These are phyloP conservation scores for Mycena vitilis DNA, from an alignment of 768 basidiomycete genomes.

Conservation along the genomic window DNA sequence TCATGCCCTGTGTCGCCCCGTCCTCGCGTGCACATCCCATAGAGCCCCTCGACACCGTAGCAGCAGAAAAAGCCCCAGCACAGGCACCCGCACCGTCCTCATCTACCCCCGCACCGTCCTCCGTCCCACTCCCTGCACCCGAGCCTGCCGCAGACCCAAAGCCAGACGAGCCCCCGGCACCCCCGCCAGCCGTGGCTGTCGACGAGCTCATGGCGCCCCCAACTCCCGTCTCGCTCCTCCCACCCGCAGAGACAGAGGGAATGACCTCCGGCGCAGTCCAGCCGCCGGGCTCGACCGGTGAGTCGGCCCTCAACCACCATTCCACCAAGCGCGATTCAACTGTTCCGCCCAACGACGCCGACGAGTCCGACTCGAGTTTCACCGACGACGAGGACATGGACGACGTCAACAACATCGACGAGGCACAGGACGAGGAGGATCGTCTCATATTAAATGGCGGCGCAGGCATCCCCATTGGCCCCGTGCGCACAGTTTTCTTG, in stretches of 20 bases:
- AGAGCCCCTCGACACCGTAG: constrained; percentile 24
- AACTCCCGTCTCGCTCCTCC: constrained; percentile 34
- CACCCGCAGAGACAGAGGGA: constrained; percentile 78
- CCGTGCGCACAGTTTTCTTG: constrained; percentile 61
- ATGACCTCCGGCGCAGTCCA: constrained; percentile 92
- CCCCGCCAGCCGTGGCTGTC: constrained; percentile 23
- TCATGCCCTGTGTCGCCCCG: constrained; percentile 30
- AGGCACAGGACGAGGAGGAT: constrained; percentile 81
- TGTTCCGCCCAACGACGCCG: constrained; percentile 23
- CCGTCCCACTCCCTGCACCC: not conserved
- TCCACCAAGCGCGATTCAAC: constrained; percentile 56
- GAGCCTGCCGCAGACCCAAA: constrained; percentile 7
- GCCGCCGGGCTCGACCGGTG: constrained; percentile 85
- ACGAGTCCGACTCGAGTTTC: constrained; percentile 54
- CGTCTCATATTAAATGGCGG: constrained; percentile 80
- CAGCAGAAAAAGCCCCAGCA: constrained; percentile 30
- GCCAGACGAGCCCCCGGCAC: constrained; percentile 13
- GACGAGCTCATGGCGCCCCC: constrained; percentile 35
- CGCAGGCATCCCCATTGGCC: constrained; percentile 83
- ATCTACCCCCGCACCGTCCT: not conserved
- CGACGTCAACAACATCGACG: constrained; percentile 55
- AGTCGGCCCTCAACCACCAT: constrained; percentile 38
- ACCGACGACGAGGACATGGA: constrained; percentile 65
- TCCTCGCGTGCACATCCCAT: constrained; percentile 30
- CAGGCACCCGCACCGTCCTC: constrained; percentile 10